These are phyloP conservation scores for Lithospermum erythrorhizon DNA, from an alignment of 257 asterid genomes.

Conservation along the genomic window DNA sequence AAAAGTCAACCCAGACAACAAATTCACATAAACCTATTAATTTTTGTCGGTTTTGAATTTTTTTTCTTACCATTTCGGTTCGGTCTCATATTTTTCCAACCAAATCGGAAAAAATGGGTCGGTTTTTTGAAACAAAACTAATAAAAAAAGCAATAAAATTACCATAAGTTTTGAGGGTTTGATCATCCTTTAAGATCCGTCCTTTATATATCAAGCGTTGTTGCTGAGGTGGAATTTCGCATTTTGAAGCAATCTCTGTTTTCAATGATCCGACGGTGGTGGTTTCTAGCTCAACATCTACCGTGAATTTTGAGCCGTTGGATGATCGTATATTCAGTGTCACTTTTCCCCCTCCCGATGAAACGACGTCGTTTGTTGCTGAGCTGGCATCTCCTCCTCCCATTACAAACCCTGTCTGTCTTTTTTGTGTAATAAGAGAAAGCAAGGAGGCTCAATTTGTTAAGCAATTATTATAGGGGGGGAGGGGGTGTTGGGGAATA, in stretches of 20 bases:
- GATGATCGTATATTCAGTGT: conserved; percentile 35
- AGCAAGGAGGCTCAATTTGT: too few species aligned
- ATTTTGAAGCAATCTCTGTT: conserved; percentile 29
- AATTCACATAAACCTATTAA: too few species aligned
- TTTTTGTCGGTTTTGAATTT: too few species aligned
- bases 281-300: conserved; percentile 25
- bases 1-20: too few species aligned
- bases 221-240: conserved; percentile 38
- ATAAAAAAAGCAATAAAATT: not conserved
- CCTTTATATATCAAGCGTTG: conserved; percentile 56
- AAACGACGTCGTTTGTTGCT: conserved; percentile 8
- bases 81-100: too few species aligned
- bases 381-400: conserved; percentile 36
- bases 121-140: not conserved
- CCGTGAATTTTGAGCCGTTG: conserved; percentile 38
- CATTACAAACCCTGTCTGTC: conserved; percentile 10
- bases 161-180: conserved; percentile 49
- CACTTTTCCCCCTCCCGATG: conserved; percentile 25
- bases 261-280: conserved; percentile 40
- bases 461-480: too few species aligned
- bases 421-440: too few species aligned
- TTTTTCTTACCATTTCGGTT: too few species aligned
- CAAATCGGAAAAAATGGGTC: too few species aligned
- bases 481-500: too few species aligned
- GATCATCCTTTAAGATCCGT: conserved; percentile 58